A percentile compares a stretch with the other conserved stretches of the same genome.
Evolutionary conservation across 352 stramenopile species (phyloP).

Genomic region (Phytophthora tentaculata): DNA sequence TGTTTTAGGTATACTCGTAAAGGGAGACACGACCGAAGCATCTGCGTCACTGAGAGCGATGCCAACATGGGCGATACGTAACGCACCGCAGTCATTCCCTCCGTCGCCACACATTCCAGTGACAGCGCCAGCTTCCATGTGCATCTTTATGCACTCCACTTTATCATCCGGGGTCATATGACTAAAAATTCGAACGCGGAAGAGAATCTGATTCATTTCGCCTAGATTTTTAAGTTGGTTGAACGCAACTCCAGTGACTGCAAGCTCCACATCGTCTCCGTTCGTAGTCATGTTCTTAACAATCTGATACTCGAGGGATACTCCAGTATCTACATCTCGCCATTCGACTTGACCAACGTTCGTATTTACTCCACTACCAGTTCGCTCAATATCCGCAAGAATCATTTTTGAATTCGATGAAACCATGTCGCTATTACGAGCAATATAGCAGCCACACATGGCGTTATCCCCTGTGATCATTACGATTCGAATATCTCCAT

Average conservation of each 20-base stretch:
- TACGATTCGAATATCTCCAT: conserved; percentile 63
- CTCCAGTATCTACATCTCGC: conserved; percentile 42
- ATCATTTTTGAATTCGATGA: conserved; percentile 38
- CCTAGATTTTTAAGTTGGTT: conserved; percentile 62
- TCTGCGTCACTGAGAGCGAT: conserved; percentile 92
- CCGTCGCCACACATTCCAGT: conserved; percentile 87
- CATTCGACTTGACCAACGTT: conserved; percentile 37
- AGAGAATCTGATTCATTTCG: conserved; percentile 61
- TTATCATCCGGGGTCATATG: conserved; percentile 81
- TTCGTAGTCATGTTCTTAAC: conserved; percentile 28
- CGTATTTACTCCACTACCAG: conserved; percentile 20
- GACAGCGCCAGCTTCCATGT: conserved; percentile 67
- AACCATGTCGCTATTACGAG: conserved; percentile 51
- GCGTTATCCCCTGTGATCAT: conserved; percentile 89
- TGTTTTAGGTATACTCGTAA: conserved; percentile 86
- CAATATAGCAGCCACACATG: conserved; percentile 60
- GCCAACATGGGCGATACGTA: conserved; percentile 91
- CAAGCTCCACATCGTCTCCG: conserved; percentile 52
- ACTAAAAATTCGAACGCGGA: conserved; percentile 79
- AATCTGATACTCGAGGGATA: conserved; percentile 30
- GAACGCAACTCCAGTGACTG: conserved; percentile 78
- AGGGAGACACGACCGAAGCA: conserved; percentile 86
- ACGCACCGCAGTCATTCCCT: conserved; percentile 91
- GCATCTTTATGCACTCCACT: conserved; percentile 68
- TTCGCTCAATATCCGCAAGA: conserved; percentile 36